Conservation (phyloP, 371 early-diverging fungal species). For the Capillidium heterosporum region DNA sequence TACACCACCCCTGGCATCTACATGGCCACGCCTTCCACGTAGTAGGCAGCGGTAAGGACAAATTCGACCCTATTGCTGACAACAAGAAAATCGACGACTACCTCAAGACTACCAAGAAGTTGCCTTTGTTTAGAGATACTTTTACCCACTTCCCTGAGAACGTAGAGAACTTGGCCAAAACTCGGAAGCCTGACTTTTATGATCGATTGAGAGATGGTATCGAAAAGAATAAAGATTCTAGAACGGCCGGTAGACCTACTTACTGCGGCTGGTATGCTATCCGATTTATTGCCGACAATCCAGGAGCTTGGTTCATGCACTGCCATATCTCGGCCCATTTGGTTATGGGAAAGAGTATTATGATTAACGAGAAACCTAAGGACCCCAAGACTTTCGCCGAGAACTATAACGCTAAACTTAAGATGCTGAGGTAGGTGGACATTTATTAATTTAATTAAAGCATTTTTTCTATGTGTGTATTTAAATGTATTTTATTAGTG, state of each 20-base stretch:
- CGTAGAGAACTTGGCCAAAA: not conserved
- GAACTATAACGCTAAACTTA: no score
- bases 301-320: conserved; percentile 26
- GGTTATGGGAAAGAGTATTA: conserved; percentile 18
- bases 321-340: conserved; percentile 27
- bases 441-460: no score
- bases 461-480: no score
- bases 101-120: not conserved
- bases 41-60: not conserved
- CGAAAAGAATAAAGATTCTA: not conserved
- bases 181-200: no score
- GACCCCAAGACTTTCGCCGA: no score
- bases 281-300: conserved; percentile 15
- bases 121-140: not conserved
- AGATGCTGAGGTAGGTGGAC: no score
- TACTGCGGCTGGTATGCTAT: not conserved
- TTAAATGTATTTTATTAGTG: no score
- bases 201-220: not conserved
- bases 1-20: not conserved
- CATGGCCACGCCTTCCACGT: not conserved
- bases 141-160: not conserved
- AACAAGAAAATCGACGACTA: not conserved
- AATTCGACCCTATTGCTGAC: not conserved
- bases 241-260: not conserved
- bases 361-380: not conserved